Evolutionary conservation across 768 basidiomycete species (phyloP), one percentile per base, ranked within the genome.

Genomic region (Clitopilus passeckerianus): DNA sequence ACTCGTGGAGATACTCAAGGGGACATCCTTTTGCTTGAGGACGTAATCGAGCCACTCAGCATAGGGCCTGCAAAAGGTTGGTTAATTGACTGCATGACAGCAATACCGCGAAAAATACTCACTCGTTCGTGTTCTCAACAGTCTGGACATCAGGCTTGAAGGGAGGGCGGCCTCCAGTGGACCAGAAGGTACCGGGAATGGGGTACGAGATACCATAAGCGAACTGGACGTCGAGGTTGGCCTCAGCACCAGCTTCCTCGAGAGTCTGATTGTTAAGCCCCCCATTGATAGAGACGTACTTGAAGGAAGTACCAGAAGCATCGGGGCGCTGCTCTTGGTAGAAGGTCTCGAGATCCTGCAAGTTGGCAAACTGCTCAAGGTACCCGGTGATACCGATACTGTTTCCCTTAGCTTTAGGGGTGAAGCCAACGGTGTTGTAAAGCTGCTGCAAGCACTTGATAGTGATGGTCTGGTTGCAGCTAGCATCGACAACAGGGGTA

Each of bases 1-100:
- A 65, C 83, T 85, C 0, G 84, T 88, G 0, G 86, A 85, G 24
- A 90, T 86, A 1, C 80, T 78, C 66, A 81, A 77, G 6, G 86
- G 85, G 2, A 80, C 69, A 23, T 72, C 68, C 1, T 70, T 57
- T 12, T 80, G 76, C n/a, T 65, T 64, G 0, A 80, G 71, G n/a
- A 89, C 63, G 56, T 78, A 84, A 43, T 86, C 75, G 8, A 90
- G 67, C 87, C 87, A 89, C 16, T 70, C 71, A 20, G 64, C 61
- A 55, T 72, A 73, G 4, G 73, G 70, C 57, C 71, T 71, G 18
- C 14, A 12, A 52, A 60, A 83, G 62, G 0, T 57, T 34, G 12
- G n/a, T 16, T 20, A 56, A 34, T 35, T 15, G 43, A 43, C 24
- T 16, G 22, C 30, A 20, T 4, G 18, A 58, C 67, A 65, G 10